Percentiles rank a stretch among this genome's conserved stretches.
Conservation (phyloP, 768 basidiomycete genomes). For the Peribolospora baueri region DNA sequence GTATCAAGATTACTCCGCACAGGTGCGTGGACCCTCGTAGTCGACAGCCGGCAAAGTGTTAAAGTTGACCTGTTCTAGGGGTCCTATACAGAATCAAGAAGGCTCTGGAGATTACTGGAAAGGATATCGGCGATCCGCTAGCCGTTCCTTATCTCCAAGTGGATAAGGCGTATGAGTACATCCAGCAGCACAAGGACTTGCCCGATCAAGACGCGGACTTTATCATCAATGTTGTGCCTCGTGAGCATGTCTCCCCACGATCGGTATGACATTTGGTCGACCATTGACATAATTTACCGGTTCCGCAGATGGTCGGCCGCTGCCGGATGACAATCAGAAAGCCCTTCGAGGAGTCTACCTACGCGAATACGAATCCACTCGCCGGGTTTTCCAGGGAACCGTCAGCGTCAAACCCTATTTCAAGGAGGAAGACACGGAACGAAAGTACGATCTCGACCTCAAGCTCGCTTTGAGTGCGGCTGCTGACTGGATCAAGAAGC, state of each 20-base stretch:
- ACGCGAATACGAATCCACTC: conserved; percentile 1
- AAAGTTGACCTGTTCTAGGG: too few relatives aligned
- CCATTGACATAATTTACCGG: too few relatives aligned
- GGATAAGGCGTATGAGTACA: conserved; percentile 2
- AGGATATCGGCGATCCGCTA: conserved; percentile 5
- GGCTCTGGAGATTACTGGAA: conserved; percentile 3
- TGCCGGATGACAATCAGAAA: background rate
- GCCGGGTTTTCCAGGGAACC: background rate
- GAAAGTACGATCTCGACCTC: conserved; percentile 5
- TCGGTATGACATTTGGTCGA: too few relatives aligned
- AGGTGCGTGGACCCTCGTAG: too few relatives aligned
- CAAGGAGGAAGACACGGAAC: conserved; percentile 1
- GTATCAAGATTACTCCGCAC: background rate
- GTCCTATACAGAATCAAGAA: background rate
- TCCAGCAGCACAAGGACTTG: background rate
- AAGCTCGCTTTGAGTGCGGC: background rate
- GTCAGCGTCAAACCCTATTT: conserved; percentile 4
- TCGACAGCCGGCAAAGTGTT: too few relatives aligned
- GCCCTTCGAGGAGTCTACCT: conserved; percentile 6
- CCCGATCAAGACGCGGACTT: conserved; percentile 4
- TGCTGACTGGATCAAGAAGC: conserved; percentile 1
- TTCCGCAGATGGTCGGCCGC: background rate
- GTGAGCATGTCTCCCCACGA: too few relatives aligned
- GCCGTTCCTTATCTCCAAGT: conserved; percentile 2
- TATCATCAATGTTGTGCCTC: background rate